Evolutionary conservation across 768 basidiomycete genomes (phyloP), one percentile per base, ranked within the genome.

Genomic region (Suillus cothurnatus): DNA sequence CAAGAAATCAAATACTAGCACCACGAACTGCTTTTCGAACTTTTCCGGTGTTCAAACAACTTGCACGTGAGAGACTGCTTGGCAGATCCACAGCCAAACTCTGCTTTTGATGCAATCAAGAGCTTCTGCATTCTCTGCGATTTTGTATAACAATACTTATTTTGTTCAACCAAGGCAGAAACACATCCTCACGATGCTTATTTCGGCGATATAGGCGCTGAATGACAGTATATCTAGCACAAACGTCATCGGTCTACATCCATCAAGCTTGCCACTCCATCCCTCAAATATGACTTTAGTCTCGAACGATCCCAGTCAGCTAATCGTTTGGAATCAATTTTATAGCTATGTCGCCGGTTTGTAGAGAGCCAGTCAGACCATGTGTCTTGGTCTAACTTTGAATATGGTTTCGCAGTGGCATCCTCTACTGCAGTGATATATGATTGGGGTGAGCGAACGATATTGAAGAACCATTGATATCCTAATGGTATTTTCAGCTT

Each of bases 351-450:
- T 55, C 34, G 53, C 53, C 34, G 32, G 53, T 55, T 34, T 19
- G 53, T 55, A 6, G 32, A 53, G 31, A 53, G 52, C 19, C 11
- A 34, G 32, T 55, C 21, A 11, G 6, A 34, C 12, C 12, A n/a
- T 12, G 19, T 52, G 19, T 21, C 19, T 55, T 21, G 6, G 34
- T 55, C 53, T 55, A 34, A 34, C 21, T 1, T 55, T 34, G 31
- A 19, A 31, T 53, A 5, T 11, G 52, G 31, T 31, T n/a, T 34
- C 21, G 21, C 32, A 55, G 53, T 55, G 14, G 53, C 31, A 14
- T 34, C 53, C 21, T 55, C 34, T 55, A 21, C 32, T 55, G 32
- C 53, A 34, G 53, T 55, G 53, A 14, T 55, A n/a, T 55, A 55
- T 55, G 53, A 55, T 14, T 55, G 53, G 53, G 53, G 53, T 55